These are phyloP conservation scores for Andrographis paniculata DNA, from an alignment of 305 asterid genomes.

Conservation along the genomic window DNA sequence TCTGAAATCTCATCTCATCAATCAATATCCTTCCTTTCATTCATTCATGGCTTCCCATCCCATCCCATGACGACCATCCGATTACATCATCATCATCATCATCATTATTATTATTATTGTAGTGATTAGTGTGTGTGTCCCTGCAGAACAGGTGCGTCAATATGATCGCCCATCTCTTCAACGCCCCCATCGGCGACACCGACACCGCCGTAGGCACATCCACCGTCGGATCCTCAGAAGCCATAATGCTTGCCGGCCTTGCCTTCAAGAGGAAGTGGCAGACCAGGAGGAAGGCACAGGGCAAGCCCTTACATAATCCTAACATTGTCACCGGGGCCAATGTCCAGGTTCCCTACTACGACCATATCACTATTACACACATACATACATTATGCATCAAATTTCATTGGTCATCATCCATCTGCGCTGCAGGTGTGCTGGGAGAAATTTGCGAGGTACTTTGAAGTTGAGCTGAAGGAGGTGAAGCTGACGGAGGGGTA, in stretches of 20 bases:
- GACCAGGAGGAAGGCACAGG: conserved; percentile 33
- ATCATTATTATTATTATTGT: no score
- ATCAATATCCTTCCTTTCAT: no score
- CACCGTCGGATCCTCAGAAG: conserved; percentile 47
- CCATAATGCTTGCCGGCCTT: conserved; percentile 51
- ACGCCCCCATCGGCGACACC: conserved; percentile 35
- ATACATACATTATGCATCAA: no score
- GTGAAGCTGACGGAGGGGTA: conserved; percentile 32
- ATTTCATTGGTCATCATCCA: no score
- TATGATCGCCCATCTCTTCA: conserved; percentile 44
- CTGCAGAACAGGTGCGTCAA: conserved; percentile 45
- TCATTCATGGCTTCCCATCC: no score
- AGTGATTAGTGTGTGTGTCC: background rate
- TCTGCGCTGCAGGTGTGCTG: no score
- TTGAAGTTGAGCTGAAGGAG: conserved; percentile 39
- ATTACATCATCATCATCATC: no score
- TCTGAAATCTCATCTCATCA: background rate
- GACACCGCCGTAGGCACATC: conserved; percentile 40
- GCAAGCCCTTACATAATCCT: conserved; percentile 36
- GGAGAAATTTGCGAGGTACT: conserved; percentile 39
- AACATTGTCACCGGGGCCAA: conserved; percentile 51
- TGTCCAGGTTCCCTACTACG: conserved; percentile 27
- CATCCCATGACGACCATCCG: no score
- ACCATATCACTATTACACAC: background rate
- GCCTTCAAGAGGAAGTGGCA: conserved; percentile 55